These are phyloP conservation scores for Senna tora DNA, from an alignment of 306 rosid genomes.

Conservation along the genomic window DNA sequence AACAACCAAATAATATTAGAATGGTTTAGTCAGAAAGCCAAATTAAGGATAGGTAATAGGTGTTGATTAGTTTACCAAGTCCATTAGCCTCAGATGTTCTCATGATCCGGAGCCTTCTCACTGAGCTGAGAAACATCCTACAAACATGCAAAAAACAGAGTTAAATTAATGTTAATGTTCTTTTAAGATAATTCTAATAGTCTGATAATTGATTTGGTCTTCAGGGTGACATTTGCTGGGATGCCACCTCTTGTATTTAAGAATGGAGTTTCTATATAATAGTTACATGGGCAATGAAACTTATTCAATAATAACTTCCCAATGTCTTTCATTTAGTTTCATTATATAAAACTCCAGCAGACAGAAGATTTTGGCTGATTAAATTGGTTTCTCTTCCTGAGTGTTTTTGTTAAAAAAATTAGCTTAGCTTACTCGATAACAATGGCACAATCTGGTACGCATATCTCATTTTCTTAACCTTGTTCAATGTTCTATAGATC, in stretches of 20 bases:
- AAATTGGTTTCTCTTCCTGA: background rate
- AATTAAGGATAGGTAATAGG: conserved; percentile 1
- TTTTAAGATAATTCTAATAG: background rate
- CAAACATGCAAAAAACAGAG: conserved; percentile 1
- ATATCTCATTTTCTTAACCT: background rate
- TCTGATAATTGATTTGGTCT: background rate
- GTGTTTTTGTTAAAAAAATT: too few relatives aligned
- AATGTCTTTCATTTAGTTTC: background rate
- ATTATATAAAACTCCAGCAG: background rate
- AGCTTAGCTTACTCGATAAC: too few relatives aligned
- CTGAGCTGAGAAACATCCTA: conserved; percentile 73
- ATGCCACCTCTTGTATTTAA: background rate
- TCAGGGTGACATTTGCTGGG: background rate
- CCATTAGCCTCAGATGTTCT: conserved; percentile 74
- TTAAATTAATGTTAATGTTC: background rate
- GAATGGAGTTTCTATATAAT: background rate
- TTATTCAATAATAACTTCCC: background rate
- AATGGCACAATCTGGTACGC: too few relatives aligned
- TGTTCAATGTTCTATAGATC: too few relatives aligned
- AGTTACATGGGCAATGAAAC: background rate
- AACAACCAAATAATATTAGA: conserved; percentile 19
- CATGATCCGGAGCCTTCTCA: conserved; percentile 80
- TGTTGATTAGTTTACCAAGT: conserved; percentile 49
- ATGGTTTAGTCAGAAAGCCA: background rate
- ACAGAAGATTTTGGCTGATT: conserved; percentile 5